Evolutionary conservation across 208 protist species (phyloP).

Genomic region (Trypanosoma avium): DNA sequence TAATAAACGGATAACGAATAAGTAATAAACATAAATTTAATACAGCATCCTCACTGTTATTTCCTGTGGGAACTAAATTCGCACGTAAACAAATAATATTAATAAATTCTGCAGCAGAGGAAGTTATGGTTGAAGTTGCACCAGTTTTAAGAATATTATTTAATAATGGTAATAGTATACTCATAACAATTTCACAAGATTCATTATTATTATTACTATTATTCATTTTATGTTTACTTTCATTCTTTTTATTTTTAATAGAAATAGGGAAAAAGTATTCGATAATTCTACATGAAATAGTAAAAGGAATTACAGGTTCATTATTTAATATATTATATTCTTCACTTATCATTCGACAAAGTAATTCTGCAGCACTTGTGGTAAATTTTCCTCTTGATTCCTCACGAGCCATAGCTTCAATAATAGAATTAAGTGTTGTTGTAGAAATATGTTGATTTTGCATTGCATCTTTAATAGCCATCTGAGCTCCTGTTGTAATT

Average conservation of each 20-base stretch:
- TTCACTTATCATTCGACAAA: conserved; percentile 46
- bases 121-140: conserved; percentile 13
- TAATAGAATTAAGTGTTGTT: conserved; percentile 64
- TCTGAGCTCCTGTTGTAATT: conserved; percentile 16
- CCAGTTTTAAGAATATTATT: conserved; percentile 11
- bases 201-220: not conserved
- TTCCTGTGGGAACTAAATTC: conserved; percentile 13
- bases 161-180: conserved; percentile 20
- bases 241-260: not conserved
- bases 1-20: conserved; percentile 65
- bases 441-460: conserved; percentile 30
- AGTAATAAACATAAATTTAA: conserved; percentile 52
- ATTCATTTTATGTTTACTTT: not conserved
- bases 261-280: conserved; percentile 31
- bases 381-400: conserved; percentile 55
- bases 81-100: conserved; percentile 51
- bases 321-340: conserved; percentile 11
- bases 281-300: conserved; percentile 5
- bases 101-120: conserved; percentile 48
- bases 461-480: conserved; percentile 36
- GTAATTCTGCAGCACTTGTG: conserved; percentile 45
- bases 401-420: conserved; percentile 74
- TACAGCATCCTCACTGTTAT: conserved; percentile 29
- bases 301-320: conserved; percentile 11
- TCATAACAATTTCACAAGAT: conserved; percentile 3